Conservation (phyloP, 768 basidiomycete species). For the Favolaschia claudopus region DNA sequence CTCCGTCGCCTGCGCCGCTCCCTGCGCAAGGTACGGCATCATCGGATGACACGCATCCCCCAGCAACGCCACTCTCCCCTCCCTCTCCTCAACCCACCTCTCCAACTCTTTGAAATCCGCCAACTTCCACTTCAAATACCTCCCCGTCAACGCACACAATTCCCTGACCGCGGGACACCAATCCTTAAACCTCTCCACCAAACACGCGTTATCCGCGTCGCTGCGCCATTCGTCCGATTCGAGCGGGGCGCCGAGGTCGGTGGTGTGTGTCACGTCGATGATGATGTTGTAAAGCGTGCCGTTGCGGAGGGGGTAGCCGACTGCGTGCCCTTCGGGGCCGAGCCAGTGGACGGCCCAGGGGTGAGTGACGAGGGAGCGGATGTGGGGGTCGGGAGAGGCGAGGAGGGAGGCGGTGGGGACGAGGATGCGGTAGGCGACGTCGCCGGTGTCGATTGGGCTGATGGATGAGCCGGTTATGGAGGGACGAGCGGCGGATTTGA, state of each 20-base stretch:
- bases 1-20: conserved; percentile 38
- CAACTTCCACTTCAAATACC: conserved; percentile 37
- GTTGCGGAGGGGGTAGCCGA: conserved; percentile 28
- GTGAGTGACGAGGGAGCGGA: conserved; percentile 22
- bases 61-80: conserved; percentile 31
- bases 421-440: conserved; percentile 38
- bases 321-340: conserved; percentile 30
- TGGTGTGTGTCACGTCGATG: conserved; percentile 25
- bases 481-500: conserved; percentile 31
- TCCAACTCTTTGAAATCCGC: conserved; percentile 36
- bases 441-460: conserved; percentile 36
- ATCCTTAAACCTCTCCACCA: conserved; percentile 15
- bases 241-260: conserved; percentile 21
- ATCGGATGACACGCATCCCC: conserved; percentile 41
- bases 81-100: conserved; percentile 36
- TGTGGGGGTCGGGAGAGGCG: conserved; percentile 25
- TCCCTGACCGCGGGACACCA: conserved; percentile 22
- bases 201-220: conserved; percentile 15
- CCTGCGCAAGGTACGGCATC: conserved; percentile 31
- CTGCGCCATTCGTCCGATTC: conserved; percentile 24
- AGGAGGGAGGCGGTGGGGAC: conserved; percentile 26
- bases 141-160: conserved; percentile 28
- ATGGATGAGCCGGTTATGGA: conserved; percentile 25
- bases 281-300: conserved; percentile 24
- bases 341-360: conserved; percentile 31